Evolutionary conservation across 257 asterid genomes (phyloP), one percentile per base, ranked within the genome.

Genomic region (Fraxinus pennsylvanica): DNA sequence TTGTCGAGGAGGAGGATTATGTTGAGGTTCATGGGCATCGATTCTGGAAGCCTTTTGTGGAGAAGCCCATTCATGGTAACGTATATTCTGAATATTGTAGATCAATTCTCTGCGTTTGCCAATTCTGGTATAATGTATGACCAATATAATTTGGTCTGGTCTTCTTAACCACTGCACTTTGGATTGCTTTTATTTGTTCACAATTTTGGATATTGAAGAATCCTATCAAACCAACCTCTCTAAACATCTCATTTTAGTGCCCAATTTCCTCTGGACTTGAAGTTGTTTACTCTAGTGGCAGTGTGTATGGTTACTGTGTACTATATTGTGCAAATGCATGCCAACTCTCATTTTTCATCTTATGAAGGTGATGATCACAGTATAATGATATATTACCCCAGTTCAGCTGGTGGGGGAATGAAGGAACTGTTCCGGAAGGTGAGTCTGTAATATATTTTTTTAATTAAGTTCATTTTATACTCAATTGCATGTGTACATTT

Each of bases 391-490:
- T 94, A 94, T 81, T 94, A 94, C 81, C 99, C 99, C 77, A 94
- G 98, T 86, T 88, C 99, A 76, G 99, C 99, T 22, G 99, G 99
- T 83, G 97, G 99, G 74, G 99, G 99, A 65, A 94, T 94, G 99
- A 94, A 94, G 83, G 93, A 92, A 79, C 85, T 94, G 88, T 94
- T 94, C 79, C 94, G 99, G 21, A 94, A 94, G 99, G 99, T 92
- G 81, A 84, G 83, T 19, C 70, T 72, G 74, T 45, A n/a, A 69
- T 75, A 74, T 41, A 74, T 72, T 5, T 71, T 74, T 73, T 30
- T 25, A 59, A 52, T 32, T 81, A 27, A 15, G 59, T 67, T 71
- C 30, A 21, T 65, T 78, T 76, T 63, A 6, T 59, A 36, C 25
- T 63, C 68, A 68, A 21, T 74, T 50, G 41, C 33, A 50, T 54